These are phyloP conservation scores for Chloranthus sessilifolius DNA, from an alignment of 164 flowering plant genomes.

Conservation along the genomic window DNA sequence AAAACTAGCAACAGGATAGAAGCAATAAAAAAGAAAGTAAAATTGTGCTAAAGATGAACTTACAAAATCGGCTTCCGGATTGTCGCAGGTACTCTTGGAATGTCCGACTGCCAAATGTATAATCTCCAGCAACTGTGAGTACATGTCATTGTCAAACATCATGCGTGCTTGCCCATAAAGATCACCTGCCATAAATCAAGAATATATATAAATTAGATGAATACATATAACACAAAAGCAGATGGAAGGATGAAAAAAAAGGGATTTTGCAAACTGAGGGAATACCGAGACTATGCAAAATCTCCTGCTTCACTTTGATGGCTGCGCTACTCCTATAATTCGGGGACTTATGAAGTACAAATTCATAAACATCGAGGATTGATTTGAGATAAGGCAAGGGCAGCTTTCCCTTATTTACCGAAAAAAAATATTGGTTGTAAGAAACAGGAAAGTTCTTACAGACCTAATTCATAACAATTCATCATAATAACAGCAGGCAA, in stretches of 20 bases:
- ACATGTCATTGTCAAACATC: slow-evolving; percentile 76
- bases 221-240: neutral
- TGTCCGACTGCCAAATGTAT: slow-evolving; percentile 49
- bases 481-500: no score
- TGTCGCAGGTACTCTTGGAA: slow-evolving; percentile 36
- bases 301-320: slow-evolving; percentile 86
- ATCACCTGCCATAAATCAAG: slow-evolving; percentile 55
- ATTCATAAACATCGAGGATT: slow-evolving; percentile 73
- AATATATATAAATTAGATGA: neutral
- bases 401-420: slow-evolving; percentile 71
- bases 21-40: no score
- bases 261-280: neutral
- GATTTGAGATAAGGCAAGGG: slow-evolving; percentile 73
- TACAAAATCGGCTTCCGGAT: slow-evolving; percentile 70
- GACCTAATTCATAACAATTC: no score
- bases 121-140: slow-evolving; percentile 51
- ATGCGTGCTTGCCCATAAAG: slow-evolving; percentile 71
- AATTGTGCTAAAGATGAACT: slow-evolving; percentile 22
- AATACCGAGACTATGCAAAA: slow-evolving; percentile 85
- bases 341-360: slow-evolving; percentile 53
- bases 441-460: no score
- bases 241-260: neutral
- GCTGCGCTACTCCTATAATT: slow-evolving; percentile 37
- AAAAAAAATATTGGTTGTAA: neutral
- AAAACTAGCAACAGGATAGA: no score